Percentiles rank a stretch among this genome's conserved stretches.
Conservation (phyloP, 192 early-diverging fungal species). For the Coemansia reversa region DNA sequence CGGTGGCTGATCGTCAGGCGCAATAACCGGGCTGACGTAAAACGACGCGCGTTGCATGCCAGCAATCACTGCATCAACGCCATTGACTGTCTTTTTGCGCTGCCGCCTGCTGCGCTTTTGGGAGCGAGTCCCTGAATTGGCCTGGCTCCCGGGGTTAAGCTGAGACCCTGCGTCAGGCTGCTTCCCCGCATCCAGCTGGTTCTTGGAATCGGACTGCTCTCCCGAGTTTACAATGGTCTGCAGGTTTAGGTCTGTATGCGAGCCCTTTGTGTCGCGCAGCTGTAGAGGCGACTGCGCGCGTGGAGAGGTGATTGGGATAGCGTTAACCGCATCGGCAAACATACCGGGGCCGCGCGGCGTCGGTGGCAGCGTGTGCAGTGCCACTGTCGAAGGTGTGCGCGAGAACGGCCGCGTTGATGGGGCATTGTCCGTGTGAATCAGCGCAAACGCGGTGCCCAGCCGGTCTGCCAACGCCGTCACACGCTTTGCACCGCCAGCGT, state of each 20-base stretch:
- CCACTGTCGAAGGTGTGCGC: constrained; percentile 55
- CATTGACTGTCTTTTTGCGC: constrained; percentile 11
- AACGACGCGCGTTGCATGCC: constrained; percentile 43
- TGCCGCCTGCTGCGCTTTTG: constrained; percentile 6
- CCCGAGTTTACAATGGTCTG: constrained; percentile 25
- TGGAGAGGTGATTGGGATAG: constrained; percentile 33
- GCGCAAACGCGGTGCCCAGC: constrained; percentile 89
- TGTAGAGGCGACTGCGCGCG: constrained; percentile 29
- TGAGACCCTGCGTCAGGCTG: background rate
- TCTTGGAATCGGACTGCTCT: background rate
- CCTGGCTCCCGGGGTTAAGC: background rate
- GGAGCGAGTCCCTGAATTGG: background rate
- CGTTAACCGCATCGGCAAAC: constrained; percentile 47
- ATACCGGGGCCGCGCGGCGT: constrained; percentile 50
- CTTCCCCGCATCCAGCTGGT: background rate
- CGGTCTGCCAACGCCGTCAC: constrained; percentile 94
- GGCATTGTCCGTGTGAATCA: constrained; percentile 89
- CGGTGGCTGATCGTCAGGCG: constrained; percentile 40
- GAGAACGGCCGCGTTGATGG: constrained; percentile 52
- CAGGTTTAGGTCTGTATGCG: constrained; percentile 35
- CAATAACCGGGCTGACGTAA: constrained; percentile 44
- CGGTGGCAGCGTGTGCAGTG: constrained; percentile 53
- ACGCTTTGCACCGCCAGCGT: constrained; percentile 95
- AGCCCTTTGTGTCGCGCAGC: constrained; percentile 12
- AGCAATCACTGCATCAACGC: constrained; percentile 15